These are phyloP conservation scores for Scytalidium lignicola DNA, from an alignment of 2,329 filamentous ascomycete species.

Conservation along the genomic window DNA sequence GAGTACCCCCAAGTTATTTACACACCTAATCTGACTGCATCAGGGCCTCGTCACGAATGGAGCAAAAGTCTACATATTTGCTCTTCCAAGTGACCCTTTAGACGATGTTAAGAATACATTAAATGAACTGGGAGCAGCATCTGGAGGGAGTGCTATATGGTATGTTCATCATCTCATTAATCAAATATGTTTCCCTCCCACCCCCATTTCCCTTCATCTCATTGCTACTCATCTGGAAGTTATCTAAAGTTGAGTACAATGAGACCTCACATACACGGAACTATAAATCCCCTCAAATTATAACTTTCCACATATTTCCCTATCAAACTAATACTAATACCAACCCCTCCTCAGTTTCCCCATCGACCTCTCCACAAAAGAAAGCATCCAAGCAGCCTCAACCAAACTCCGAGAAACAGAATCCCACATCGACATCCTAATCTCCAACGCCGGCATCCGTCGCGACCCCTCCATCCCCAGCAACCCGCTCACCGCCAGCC, in stretches of 20 bases:
- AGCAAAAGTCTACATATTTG: slow-evolving; percentile 40
- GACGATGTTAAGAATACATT: slow-evolving; percentile 32
- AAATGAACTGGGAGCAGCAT: slow-evolving; percentile 30
- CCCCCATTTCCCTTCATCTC: too few relatives aligned
- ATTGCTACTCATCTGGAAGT: too few relatives aligned
- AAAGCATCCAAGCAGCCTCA: slow-evolving; percentile 32
- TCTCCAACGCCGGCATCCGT: slow-evolving; percentile 45
- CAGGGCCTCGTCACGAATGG: slow-evolving; percentile 40
- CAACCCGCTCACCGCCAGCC: slow-evolving; percentile 36
- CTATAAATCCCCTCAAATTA: too few relatives aligned
- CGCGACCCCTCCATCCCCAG: slow-evolving; percentile 38
- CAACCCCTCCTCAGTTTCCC: slow-evolving; percentile 24
- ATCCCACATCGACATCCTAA: slow-evolving; percentile 39
- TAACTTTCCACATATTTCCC: not conserved
- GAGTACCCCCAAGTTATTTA: not conserved
- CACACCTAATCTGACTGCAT: not conserved
- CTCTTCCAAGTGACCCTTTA: slow-evolving; percentile 37
- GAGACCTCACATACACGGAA: too few relatives aligned
- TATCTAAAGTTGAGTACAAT: too few relatives aligned
- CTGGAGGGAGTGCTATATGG: slow-evolving; percentile 35
- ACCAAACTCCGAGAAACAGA: slow-evolving; percentile 29
- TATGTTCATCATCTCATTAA: slow-evolving; percentile 14
- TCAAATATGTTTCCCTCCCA: not conserved
- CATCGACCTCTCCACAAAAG: slow-evolving; percentile 37
- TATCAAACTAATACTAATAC: not conserved